Conservation (phyloP, 345 rosid genomes). For the Crucihimalaya himalaica region DNA sequence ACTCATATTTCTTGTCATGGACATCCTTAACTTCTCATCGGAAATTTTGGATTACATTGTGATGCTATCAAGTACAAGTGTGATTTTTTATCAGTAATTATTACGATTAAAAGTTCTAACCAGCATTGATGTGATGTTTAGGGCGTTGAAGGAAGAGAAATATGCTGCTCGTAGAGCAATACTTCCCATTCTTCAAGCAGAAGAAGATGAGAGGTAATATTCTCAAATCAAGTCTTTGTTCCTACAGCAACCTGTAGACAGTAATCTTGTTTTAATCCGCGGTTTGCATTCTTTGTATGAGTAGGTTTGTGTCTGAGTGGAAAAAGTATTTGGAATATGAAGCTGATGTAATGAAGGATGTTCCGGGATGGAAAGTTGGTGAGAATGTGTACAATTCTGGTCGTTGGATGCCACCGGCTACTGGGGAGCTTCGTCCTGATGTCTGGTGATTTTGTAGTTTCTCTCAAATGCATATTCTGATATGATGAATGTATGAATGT, state of each 20-base stretch:
- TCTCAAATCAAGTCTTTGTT: neutral
- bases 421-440: constrained; percentile 97
- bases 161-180: constrained; percentile 87
- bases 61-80: neutral
- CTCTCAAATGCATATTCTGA: constrained; percentile 22
- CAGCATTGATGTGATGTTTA: constrained; percentile 36
- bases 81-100: neutral
- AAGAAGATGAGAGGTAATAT: constrained; percentile 93
- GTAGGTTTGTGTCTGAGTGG: constrained; percentile 95
- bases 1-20: neutral
- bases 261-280: neutral
- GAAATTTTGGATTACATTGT: neutral
- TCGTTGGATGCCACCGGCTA: constrained; percentile 99
- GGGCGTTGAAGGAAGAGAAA: constrained; percentile 97
- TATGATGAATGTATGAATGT: constrained; percentile 36
- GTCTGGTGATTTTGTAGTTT: constrained; percentile 67
- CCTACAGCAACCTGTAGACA: constrained; percentile 4
- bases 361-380: constrained; percentile 99
- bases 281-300: neutral
- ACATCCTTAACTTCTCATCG: neutral
- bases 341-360: constrained; percentile 99
- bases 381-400: constrained; percentile 93
- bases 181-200: constrained; percentile 93
- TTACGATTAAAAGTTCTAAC: neutral
- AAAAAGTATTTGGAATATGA: constrained; percentile 93